Base-by-base conservation (phyloP, 768 basidiomycete genomes). In the Termitomyces sp. region DNA sequence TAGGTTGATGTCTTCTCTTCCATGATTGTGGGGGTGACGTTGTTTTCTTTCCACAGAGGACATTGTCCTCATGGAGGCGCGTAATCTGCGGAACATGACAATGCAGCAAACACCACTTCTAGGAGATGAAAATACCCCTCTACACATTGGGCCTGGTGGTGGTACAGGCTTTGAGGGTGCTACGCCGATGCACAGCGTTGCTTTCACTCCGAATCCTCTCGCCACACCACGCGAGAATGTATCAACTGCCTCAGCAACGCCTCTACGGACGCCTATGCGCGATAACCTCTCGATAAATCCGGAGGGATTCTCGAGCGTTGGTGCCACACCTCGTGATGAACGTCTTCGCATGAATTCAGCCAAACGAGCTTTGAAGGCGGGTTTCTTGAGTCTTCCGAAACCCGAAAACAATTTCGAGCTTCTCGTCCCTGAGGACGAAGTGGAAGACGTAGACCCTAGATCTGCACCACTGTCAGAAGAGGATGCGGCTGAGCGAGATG, bases 361-460 rank as follows among this genome's bases (percentile, higher is more conserved):
- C 5, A 92, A 94, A 69, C 82, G 87, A 38, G 84, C 89, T 0
- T 80, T 98, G 51, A 80, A 89, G 63, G 82, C 85, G 10, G 90
- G 89, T 5, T 98, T 98, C 73, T 81, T 81, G 73, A 86, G 71
- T 59, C 77, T 99, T 16, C 97, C 97, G 0, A 87, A 86, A 62
- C 95, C 97, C 0, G 93, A 98, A 75, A 98, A 98, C 70, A 96
- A 98, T 71, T 98, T 98, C 64, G 95, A 98, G 73, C 75, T 99
- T 45, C 81, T 95, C 42, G 86, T 96, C 9, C 92, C 92, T 2
- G 95, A 96, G 62, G 90, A 93, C 17, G 90, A 93, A 52, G 90
- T 83, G 11, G 88, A 89, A 19, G 82, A 83, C 17, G 88, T 82
- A 1, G 77, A 72, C 5, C 66, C 65, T 12, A 73, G 62, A 6